Evolutionary conservation across 768 basidiomycete species (phyloP).

Genomic region (Lenzites betulinus): DNA sequence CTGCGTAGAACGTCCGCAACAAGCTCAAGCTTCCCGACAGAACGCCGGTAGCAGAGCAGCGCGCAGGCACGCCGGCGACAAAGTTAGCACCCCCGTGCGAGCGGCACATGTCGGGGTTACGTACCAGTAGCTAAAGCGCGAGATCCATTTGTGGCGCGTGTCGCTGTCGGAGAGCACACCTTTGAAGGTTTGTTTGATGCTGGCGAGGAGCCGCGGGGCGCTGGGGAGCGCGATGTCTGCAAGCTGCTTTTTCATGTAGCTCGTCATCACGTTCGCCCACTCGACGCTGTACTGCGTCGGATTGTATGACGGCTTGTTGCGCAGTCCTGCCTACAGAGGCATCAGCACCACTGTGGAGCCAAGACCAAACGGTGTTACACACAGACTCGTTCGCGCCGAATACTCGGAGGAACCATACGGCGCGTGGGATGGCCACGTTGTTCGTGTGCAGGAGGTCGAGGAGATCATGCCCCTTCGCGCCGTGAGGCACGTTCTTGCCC

Average conservation of each 20-base stretch:
- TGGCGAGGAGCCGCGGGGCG: slow-evolving; percentile 71
- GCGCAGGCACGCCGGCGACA: too few species aligned
- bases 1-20: slow-evolving; percentile 74
- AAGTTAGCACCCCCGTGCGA: slow-evolving; percentile 6
- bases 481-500: slow-evolving; percentile 84
- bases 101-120: not conserved
- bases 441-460: slow-evolving; percentile 77
- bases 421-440: slow-evolving; percentile 76
- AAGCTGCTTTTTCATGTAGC: slow-evolving; percentile 82
- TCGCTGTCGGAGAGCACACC: slow-evolving; percentile 75
- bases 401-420: slow-evolving; percentile 86
- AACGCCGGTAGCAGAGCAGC: too few species aligned
- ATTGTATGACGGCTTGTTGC: slow-evolving; percentile 79
- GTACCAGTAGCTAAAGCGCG: slow-evolving; percentile 78
- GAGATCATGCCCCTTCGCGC: slow-evolving; percentile 82
- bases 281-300: slow-evolving; percentile 83
- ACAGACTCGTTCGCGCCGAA: slow-evolving; percentile 89
- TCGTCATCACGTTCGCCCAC: slow-evolving; percentile 80
- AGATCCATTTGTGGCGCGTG: slow-evolving; percentile 73
- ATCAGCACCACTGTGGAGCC: not conserved
- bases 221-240: slow-evolving; percentile 78
- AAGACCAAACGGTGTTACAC: slow-evolving; percentile 13
- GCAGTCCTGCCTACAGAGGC: slow-evolving; percentile 58
- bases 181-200: slow-evolving; percentile 85
- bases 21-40: slow-evolving; percentile 56